Evolutionary conservation across 2,329 filamentous ascomycete genomes (phyloP).

Genomic region (Colletotrichum salicis): DNA sequence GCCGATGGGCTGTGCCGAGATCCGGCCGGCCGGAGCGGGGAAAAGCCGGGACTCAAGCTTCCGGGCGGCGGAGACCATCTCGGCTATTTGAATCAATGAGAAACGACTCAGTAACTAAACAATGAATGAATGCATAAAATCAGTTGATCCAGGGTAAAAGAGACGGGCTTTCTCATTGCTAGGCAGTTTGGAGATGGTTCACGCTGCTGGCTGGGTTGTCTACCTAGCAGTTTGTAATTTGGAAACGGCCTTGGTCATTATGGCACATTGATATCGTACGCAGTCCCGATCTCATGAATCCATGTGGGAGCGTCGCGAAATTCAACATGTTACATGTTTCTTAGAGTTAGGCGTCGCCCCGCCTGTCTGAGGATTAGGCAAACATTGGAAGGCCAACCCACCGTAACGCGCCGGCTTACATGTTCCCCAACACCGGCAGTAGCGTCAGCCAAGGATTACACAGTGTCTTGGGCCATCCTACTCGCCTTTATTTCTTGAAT

Average conservation of each 20-base stretch:
- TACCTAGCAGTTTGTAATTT: too few species aligned
- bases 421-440: neutral
- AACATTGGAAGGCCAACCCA: neutral
- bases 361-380: neutral
- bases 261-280: too few species aligned
- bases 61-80: neutral
- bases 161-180: neutral
- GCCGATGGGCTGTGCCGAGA: neutral
- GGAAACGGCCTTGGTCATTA: too few species aligned
- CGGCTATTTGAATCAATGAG: too few species aligned
- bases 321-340: too few species aligned
- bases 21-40: too few species aligned
- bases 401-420: neutral
- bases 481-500: neutral
- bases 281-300: too few species aligned
- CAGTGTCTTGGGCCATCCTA: neutral
- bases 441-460: neutral
- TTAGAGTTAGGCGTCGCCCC: neutral
- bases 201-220: neutral
- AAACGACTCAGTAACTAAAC: too few species aligned
- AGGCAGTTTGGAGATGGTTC: neutral
- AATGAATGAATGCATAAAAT: neutral
- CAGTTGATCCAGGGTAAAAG: neutral
- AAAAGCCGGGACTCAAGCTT: neutral
- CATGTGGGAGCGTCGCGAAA: too few species aligned